A percentile compares a stretch with the other conserved stretches of the same genome.
These are phyloP conservation scores for Monosporascus cannonballus DNA, from an alignment of 2,329 filamentous ascomycete species.

Conservation along the genomic window DNA sequence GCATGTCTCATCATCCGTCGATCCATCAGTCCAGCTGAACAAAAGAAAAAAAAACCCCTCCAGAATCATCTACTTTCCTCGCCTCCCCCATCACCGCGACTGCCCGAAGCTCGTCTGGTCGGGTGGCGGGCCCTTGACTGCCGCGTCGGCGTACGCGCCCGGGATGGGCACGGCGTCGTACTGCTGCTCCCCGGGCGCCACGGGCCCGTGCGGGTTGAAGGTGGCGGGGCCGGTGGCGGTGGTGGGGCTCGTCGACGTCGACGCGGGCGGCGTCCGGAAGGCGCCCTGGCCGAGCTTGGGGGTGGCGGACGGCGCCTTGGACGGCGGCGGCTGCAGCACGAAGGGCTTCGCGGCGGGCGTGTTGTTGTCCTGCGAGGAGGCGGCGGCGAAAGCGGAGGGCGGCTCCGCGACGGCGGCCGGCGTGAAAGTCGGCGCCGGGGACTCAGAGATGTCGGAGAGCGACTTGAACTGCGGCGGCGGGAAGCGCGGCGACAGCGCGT, in stretches of 20 bases:
- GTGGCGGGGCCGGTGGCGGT: constrained; percentile 31
- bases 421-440: constrained; percentile 41
- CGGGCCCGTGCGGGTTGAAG: constrained; percentile 57
- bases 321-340: constrained; percentile 78
- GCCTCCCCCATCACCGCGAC: constrained; percentile 18
- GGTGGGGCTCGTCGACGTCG: constrained; percentile 25
- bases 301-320: constrained; percentile 70
- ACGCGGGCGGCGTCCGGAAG: constrained; percentile 43
- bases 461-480: constrained; percentile 51
- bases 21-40: constrained; percentile 17
- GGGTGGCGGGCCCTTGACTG: constrained; percentile 45
- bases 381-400: constrained; percentile 52
- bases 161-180: constrained; percentile 88
- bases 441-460: constrained; percentile 37
- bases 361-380: constrained; percentile 7
- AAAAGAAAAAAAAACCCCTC: constrained; percentile 9
- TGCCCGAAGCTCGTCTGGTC: constrained; percentile 37
- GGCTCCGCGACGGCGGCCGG: constrained; percentile 54
- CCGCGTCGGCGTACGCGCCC: constrained; percentile 64
- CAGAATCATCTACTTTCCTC: constrained; percentile 1
- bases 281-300: constrained; percentile 60
- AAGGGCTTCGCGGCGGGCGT: constrained; percentile 53
- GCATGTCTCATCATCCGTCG: too few species aligned
- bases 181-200: constrained; percentile 72
- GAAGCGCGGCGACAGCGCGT: constrained; percentile 55